Conservation (phyloP, 2,329 filamentous ascomycete species). For the Clarireedia monteithiana region DNA sequence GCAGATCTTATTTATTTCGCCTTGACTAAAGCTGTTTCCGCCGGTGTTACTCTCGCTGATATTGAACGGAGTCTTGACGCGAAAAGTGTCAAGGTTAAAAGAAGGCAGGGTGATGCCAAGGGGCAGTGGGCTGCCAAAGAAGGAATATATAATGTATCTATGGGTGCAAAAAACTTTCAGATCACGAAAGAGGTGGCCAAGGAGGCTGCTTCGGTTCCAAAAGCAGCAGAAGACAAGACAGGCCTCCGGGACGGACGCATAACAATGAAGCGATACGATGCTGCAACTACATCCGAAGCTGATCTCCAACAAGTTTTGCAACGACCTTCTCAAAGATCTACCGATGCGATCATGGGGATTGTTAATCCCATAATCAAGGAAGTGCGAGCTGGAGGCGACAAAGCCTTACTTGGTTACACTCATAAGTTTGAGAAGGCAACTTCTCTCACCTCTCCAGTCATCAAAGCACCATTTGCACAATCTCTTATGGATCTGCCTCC, state of each 20-base stretch:
- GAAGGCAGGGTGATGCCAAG: constrained; percentile 89
- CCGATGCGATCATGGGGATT: constrained; percentile 87
- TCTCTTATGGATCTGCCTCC: constrained; percentile 76
- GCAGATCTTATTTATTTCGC: constrained; percentile 96
- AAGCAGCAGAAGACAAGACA: constrained; percentile 42
- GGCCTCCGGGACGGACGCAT: constrained; percentile 53
- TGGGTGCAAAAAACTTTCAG: constrained; percentile 16
- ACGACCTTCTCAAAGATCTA: constrained; percentile 87
- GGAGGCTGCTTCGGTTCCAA: constrained; percentile 40
- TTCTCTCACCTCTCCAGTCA: constrained; percentile 78
- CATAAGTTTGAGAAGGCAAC: constrained; percentile 98
- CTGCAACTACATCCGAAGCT: constrained; percentile 52
- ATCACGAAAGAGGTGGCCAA: constrained; percentile 35
- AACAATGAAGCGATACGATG: constrained; percentile 72
- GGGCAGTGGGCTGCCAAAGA: constrained; percentile 83
- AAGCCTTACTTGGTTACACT: constrained; percentile 83
- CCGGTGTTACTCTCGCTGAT: constrained; percentile 79
- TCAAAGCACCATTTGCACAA: constrained; percentile 80
- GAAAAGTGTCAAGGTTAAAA: constrained; percentile 92
- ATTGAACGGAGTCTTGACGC: constrained; percentile 88
- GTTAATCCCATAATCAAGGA: constrained; percentile 88
- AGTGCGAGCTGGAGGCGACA: constrained; percentile 76
- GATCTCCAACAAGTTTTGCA: constrained; percentile 70
- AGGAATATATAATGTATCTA: constrained; percentile 43
- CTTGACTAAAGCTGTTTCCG: constrained; percentile 76